Evolutionary conservation across 495 filamentous ascomycete genomes (phyloP).

Genomic region (Trypethelium eluteriae): DNA sequence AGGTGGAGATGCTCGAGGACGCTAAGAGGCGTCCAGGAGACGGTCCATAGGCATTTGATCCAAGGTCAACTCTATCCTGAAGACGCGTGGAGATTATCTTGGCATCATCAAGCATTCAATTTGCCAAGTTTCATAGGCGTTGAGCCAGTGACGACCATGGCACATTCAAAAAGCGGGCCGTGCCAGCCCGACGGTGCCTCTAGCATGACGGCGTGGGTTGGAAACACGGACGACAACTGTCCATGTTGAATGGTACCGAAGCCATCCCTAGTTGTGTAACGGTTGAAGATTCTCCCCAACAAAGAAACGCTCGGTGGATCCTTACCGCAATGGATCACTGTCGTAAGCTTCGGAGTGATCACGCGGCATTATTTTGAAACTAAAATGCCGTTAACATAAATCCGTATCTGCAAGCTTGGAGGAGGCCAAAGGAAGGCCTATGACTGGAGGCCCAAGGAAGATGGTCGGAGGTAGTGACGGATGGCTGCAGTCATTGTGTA

Average conservation of each 20-base stretch:
- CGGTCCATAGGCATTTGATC: neutral
- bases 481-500: conserved; percentile 1
- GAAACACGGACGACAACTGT: conserved; percentile 9
- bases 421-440: neutral
- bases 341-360: conserved; percentile 10
- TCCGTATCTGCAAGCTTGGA: neutral
- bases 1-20: no score
- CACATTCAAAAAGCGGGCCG: conserved; percentile 7
- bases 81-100: neutral
- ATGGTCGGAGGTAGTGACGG: neutral
- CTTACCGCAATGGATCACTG: neutral
- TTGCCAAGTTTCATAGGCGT: conserved; percentile 8
- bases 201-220: conserved; percentile 7
- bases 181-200: neutral
- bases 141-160: conserved; percentile 11
- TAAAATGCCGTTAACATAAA: neutral
- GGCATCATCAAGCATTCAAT: neutral
- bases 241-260: conserved; percentile 11
- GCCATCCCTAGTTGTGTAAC: neutral
- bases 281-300: conserved; percentile 5
- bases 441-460: neutral
- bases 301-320: neutral
- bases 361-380: conserved; percentile 10
- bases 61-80: neutral
- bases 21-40: no score